Percentiles rank a stretch among this genome's conserved stretches.
These are phyloP conservation scores for Emergomyces orientalis DNA, from an alignment of 2,329 filamentous ascomycete species.

Conservation along the genomic window DNA sequence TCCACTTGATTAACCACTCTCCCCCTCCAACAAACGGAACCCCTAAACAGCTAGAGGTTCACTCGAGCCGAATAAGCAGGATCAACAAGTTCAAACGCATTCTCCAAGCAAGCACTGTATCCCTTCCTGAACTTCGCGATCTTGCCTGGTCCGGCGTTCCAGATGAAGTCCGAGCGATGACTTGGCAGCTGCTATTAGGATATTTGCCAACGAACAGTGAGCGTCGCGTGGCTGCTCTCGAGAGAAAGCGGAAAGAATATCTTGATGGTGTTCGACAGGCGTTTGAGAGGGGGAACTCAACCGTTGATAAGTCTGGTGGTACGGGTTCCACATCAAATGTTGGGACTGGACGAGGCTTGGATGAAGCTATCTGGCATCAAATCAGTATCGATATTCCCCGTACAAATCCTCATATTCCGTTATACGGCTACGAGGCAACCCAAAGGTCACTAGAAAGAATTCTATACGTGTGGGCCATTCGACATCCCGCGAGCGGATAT, in stretches of 20 bases:
- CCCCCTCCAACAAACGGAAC: conserved; percentile 62
- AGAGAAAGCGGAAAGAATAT: conserved; percentile 93
- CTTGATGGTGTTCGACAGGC: conserved; percentile 73
- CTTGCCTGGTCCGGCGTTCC: conserved; percentile 92
- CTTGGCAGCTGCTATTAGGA: conserved; percentile 92
- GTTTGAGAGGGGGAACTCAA: conserved; percentile 47
- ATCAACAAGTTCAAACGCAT: conserved; percentile 99
- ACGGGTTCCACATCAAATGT: conserved; percentile 41
- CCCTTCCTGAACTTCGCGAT: conserved; percentile 70
- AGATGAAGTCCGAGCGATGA: conserved; percentile 92
- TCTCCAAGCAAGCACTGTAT: conserved; percentile 82
- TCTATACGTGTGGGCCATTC: conserved; percentile 93
- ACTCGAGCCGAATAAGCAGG: conserved; percentile 77
- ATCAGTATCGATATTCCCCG: conserved; percentile 97
- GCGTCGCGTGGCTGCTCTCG: conserved; percentile 75
- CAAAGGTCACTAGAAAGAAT: conserved; percentile 91
- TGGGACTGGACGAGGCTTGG: conserved; percentile 63
- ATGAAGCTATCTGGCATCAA: conserved; percentile 98
- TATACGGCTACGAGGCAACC: conserved; percentile 93
- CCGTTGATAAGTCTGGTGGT: conserved; percentile 31
- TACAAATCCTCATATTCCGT: conserved; percentile 88
- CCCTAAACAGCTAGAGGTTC: conserved; percentile 73
- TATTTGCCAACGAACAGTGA: conserved; percentile 97
- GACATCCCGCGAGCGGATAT: conserved; percentile 93
- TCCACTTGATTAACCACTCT: conserved; percentile 88